phyloP scores from a whole-genome alignment of 116 monocot genomes.

The Trichopus zeylanicus region DNA sequence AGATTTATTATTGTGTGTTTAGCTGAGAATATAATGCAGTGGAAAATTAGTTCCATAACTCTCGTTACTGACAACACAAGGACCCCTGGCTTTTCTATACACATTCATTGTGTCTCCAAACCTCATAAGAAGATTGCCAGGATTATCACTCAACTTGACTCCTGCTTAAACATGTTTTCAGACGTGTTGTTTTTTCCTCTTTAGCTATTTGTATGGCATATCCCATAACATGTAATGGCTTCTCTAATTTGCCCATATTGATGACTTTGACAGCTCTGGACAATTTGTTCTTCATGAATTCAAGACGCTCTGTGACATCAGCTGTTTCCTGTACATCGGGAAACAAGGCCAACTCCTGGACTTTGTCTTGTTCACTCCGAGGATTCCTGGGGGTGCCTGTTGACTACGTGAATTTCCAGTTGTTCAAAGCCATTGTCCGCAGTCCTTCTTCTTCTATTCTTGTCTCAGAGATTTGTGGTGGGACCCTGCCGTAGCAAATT shows the following conservation, averaged over 20 bases:
- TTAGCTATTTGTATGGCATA: not conserved
- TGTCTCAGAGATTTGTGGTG: constrained; percentile 35
- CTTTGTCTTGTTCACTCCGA: constrained; percentile 52
- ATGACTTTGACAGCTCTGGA: constrained; percentile 29
- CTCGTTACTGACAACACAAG: too few species aligned
- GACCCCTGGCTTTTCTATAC: too few species aligned
- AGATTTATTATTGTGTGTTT: too few species aligned
- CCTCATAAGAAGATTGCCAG: too few species aligned
- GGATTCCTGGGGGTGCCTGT: constrained; percentile 54
- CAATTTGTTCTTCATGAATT: constrained; percentile 79
- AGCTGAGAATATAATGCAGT: too few species aligned
- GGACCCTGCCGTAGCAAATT: constrained; percentile 38
- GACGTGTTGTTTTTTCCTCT: too few species aligned
- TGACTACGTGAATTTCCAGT: constrained; percentile 60
- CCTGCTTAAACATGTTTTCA: too few species aligned
- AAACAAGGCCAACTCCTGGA: constrained; percentile 60
- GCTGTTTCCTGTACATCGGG: constrained; percentile 88
- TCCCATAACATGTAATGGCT: not conserved
- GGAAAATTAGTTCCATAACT: too few species aligned
- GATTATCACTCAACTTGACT: too few species aligned
- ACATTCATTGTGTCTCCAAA: too few species aligned
- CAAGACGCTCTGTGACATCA: constrained; percentile 58
- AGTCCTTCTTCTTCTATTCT: constrained; percentile 43
- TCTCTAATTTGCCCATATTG: not conserved
- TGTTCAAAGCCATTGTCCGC: constrained; percentile 86